A percentile compares a stretch with the other conserved stretches of the same genome.
phyloP scores from a whole-genome alignment of 2,329 filamentous ascomycete species.

The Pseudocercospora eumusae region DNA sequence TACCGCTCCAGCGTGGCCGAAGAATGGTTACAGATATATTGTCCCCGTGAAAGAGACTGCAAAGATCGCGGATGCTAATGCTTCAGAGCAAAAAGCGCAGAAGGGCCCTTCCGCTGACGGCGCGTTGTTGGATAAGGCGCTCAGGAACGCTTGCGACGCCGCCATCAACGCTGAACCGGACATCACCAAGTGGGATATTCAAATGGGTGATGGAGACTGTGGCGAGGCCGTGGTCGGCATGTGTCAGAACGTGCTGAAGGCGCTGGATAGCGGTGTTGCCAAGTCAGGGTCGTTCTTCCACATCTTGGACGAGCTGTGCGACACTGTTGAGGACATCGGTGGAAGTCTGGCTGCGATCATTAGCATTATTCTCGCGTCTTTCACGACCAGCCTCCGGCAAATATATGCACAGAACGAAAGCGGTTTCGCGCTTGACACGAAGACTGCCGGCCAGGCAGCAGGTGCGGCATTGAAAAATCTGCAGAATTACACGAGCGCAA shows the following conservation, averaged over 20 bases:
- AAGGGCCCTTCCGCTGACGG: constrained; percentile 36
- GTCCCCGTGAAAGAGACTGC: constrained; percentile 23
- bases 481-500: constrained; percentile 43
- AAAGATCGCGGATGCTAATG: constrained; percentile 40
- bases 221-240: constrained; percentile 55
- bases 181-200: constrained; percentile 63
- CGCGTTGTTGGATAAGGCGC: constrained; percentile 41
- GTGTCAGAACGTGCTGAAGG: constrained; percentile 39
- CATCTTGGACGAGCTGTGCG: constrained; percentile 39
- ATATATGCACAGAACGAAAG: constrained; percentile 33
- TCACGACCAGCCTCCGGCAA: constrained; percentile 44
- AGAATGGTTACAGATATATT: constrained; percentile 46
- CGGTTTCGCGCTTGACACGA: constrained; percentile 30
- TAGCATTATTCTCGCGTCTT: constrained; percentile 40
- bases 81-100: constrained; percentile 37
- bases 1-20: constrained; percentile 55
- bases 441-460: constrained; percentile 36
- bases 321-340: constrained; percentile 42
- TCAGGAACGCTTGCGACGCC: constrained; percentile 47
- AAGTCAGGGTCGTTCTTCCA: constrained; percentile 38
- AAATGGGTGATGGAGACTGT: constrained; percentile 68
- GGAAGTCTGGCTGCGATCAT: constrained; percentile 44
- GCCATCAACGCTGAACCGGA: constrained; percentile 62
- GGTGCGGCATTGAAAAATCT: constrained; percentile 47
- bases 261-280: constrained; percentile 37